These are phyloP conservation scores for Scenedesmus sp. DNA, from an alignment of 163 green algal species.

Conservation along the genomic window DNA sequence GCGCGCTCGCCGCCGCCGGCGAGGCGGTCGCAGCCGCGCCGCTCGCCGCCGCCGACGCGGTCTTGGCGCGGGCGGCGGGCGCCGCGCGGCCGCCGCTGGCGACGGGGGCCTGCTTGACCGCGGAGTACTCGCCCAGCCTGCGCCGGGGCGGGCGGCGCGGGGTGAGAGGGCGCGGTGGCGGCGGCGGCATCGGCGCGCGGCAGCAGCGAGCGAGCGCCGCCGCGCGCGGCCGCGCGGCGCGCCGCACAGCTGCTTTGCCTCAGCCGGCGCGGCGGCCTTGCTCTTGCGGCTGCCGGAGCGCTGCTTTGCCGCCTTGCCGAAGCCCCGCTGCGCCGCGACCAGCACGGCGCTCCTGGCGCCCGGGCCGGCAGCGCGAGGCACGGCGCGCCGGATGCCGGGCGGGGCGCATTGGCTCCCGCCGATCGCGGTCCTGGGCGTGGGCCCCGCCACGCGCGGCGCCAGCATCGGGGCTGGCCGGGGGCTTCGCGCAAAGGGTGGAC, in stretches of 20 bases:
- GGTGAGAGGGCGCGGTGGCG: neutral
- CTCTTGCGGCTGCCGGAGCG: neutral
- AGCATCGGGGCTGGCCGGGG: no score
- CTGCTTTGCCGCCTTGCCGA: neutral
- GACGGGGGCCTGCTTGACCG: slow-evolving; percentile 11
- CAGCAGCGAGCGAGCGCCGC: neutral
- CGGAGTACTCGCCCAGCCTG: slow-evolving; percentile 30
- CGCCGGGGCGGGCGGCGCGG: neutral
- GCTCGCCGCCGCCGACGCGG: neutral
- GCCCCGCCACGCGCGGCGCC: no score
- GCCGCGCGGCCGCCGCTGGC: neutral
- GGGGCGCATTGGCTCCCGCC: no score
- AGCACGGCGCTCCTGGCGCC: neutral
- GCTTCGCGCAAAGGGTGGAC: no score
- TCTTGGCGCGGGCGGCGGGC: neutral
- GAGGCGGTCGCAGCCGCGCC: neutral
- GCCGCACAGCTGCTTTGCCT: slow-evolving; percentile 3
- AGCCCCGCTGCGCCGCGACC: neutral
- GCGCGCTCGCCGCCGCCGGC: neutral
- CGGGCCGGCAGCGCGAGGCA: no score
- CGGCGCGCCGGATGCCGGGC: no score
- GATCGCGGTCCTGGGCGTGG: no score
- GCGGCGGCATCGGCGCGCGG: neutral
- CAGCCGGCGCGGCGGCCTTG: neutral
- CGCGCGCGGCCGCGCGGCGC: neutral